These are phyloP conservation scores for Aspergillus cavernicola DNA, from an alignment of 495 filamentous ascomycete species.

Conservation along the genomic window DNA sequence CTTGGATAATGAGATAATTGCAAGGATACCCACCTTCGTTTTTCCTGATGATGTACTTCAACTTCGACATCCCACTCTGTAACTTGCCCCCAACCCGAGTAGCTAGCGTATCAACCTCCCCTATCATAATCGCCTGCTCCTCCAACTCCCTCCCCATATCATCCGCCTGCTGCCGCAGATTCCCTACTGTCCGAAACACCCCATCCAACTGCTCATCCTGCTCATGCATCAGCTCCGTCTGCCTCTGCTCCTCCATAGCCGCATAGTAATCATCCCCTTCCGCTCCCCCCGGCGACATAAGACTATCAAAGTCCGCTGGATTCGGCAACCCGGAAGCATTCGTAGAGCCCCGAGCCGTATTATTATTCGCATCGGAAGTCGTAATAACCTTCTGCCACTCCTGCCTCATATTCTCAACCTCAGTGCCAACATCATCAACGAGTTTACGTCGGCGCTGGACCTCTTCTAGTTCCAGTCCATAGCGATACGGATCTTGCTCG, in stretches of 20 bases:
- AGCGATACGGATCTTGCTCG: constrained; percentile 85
- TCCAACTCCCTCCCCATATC: constrained; percentile 94
- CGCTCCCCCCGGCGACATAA: constrained; percentile 29
- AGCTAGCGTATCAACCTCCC: constrained; percentile 73
- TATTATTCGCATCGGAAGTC: constrained; percentile 19
- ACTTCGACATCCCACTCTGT: constrained; percentile 77
- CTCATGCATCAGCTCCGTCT: constrained; percentile 87
- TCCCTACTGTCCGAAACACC: constrained; percentile 89
- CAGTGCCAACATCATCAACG: constrained; percentile 82
- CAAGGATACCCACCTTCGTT: constrained; percentile 70
- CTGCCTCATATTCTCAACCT: constrained; percentile 83
- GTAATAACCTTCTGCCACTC: constrained; percentile 62
- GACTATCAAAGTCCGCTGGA: constrained; percentile 63
- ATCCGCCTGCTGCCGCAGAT: constrained; percentile 81
- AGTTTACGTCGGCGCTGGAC: constrained; percentile 75
- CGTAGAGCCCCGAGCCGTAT: neutral
- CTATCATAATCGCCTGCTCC: constrained; percentile 80
- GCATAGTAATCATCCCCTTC: constrained; percentile 63
- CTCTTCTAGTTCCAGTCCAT: constrained; percentile 80
- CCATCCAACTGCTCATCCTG: constrained; percentile 91
- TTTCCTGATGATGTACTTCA: constrained; percentile 77
- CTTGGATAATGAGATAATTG: constrained; percentile 5
- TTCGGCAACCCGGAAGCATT: constrained; percentile 52
- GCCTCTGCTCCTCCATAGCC: constrained; percentile 89
- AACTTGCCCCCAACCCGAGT: constrained; percentile 86